A percentile compares a stretch with the other conserved stretches of the same genome.
phyloP scores from a whole-genome alignment of 805 yeast genomes.

The Hanseniaspora lindneri region DNA sequence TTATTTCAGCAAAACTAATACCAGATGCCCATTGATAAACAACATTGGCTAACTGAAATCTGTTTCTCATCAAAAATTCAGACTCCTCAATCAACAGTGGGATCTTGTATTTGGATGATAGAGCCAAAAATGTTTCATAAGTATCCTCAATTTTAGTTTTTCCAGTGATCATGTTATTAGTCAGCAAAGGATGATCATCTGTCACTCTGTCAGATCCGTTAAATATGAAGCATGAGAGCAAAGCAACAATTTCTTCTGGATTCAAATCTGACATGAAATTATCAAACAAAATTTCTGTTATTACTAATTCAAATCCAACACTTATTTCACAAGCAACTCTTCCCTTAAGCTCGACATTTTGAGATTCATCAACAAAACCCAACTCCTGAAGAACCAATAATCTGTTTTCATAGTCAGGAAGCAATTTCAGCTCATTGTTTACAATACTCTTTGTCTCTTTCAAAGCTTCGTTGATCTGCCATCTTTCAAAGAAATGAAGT shows the following conservation, averaged over 20 bases:
- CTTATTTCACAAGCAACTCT: slow-evolving; percentile 88
- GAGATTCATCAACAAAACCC: slow-evolving; percentile 64
- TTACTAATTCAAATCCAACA: slow-evolving; percentile 78
- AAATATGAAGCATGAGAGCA: slow-evolving; percentile 81
- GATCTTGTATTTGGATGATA: slow-evolving; percentile 58
- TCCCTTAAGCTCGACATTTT: slow-evolving; percentile 69
- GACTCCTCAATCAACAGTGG: slow-evolving; percentile 72
- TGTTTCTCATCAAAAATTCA: slow-evolving; percentile 65
- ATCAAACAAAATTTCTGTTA: slow-evolving; percentile 82
- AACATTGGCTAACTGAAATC: slow-evolving; percentile 85
- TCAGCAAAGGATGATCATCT: slow-evolving; percentile 47
- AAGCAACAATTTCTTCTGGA: slow-evolving; percentile 93
- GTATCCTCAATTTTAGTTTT: slow-evolving; percentile 56
- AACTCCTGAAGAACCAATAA: slow-evolving; percentile 62
- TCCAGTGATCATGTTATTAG: slow-evolving; percentile 74
- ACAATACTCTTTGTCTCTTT: slow-evolving; percentile 36
- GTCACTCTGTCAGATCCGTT: slow-evolving; percentile 62
- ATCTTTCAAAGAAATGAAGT: slow-evolving; percentile 13
- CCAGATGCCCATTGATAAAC: slow-evolving; percentile 99
- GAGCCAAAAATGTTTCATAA: slow-evolving; percentile 47
- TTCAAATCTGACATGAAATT: slow-evolving; percentile 87
- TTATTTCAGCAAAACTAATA: slow-evolving; percentile 77
- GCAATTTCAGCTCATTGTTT: slow-evolving; percentile 75
- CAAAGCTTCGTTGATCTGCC: slow-evolving; percentile 27
- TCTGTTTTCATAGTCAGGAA: slow-evolving; percentile 91